Base-by-base conservation (phyloP, 768 basidiomycete species). In the Chalciporus chontae region DNA sequence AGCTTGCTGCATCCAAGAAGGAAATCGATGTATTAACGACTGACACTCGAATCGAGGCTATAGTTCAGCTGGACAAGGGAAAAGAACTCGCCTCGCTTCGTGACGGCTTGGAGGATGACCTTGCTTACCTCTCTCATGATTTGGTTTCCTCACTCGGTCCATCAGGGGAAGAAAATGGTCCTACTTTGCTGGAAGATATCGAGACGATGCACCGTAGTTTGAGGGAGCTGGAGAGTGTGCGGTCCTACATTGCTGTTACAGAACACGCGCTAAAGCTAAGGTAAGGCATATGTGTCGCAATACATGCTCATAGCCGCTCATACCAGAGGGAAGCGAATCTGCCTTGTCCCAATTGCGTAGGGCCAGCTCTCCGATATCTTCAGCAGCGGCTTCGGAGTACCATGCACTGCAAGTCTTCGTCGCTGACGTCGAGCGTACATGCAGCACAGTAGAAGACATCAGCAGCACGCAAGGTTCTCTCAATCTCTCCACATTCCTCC, bases 121-220 rank as follows among this genome's bases (percentile, higher is more conserved):
- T 94, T 10, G 72, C 82, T 11, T 78, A 79, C 51, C 70, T 95
- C 24, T 79, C 81, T 5, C 69, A 75, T 44, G 80, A 85, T 45
- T 73, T 95, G 37, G 73, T 81, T 42, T 85, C 85, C 1, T 72
- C 78, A 3, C 56, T 80, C 24, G 56, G 57, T 40, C 66, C 59
- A 21, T 71, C 73, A 10, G 76, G 74, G 13, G 74, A 71, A 39
- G 73, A 76, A 9, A 69, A 64, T n/a, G 57, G 69, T 38, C 73
- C 84, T 4, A 90, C 85, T 0, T 69, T 98, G 5, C 73, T 95
- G 9, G 87, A 93, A 65, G 86, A 90, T 40, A 74, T 97, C 51
- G 90, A 95, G 62, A 78, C 75, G 0, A 68, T 94, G 55, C 90
- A 94, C 60, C 74, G 83, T 40, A 82, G 79, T 60, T 60, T 95